phyloP scores from a whole-genome alignment of 371 early-diverging fungal species.

The Coemansia sp. region DNA sequence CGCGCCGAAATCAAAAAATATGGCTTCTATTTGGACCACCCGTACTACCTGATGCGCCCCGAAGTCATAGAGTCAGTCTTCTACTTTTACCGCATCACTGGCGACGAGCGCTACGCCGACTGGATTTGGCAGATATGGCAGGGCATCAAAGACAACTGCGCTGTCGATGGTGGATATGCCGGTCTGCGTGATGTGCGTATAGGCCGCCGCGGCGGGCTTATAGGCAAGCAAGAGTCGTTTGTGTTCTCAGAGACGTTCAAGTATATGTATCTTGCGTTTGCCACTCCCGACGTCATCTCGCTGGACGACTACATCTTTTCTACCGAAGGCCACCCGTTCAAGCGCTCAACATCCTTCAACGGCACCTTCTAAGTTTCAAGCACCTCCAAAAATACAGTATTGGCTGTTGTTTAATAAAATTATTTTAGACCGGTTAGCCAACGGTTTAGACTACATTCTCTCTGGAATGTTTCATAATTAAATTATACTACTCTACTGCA shows the following conservation, averaged over 20 bases:
- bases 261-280: constrained; percentile 79
- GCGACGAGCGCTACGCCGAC: constrained; percentile 72
- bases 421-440: neutral
- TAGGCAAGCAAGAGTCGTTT: constrained; percentile 58
- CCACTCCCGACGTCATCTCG: constrained; percentile 62
- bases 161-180: constrained; percentile 73
- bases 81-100: constrained; percentile 77
- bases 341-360: constrained; percentile 38
- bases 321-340: constrained; percentile 72
- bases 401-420: neutral
- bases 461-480: neutral
- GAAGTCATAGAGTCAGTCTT: constrained; percentile 89
- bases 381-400: neutral
- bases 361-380: constrained; percentile 28
- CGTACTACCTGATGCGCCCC: constrained; percentile 65
- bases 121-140: constrained; percentile 88
- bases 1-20: constrained; percentile 37
- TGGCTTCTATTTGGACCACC: constrained; percentile 47
- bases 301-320: constrained; percentile 75
- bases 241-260: constrained; percentile 87
- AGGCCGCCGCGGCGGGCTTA: constrained; percentile 42
- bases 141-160: constrained; percentile 76
- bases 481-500: neutral
- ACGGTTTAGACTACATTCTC: neutral
- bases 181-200: constrained; percentile 68